phyloP scores from a whole-genome alignment of 202 grass and related monocot species.

The Setaria viridis region DNA sequence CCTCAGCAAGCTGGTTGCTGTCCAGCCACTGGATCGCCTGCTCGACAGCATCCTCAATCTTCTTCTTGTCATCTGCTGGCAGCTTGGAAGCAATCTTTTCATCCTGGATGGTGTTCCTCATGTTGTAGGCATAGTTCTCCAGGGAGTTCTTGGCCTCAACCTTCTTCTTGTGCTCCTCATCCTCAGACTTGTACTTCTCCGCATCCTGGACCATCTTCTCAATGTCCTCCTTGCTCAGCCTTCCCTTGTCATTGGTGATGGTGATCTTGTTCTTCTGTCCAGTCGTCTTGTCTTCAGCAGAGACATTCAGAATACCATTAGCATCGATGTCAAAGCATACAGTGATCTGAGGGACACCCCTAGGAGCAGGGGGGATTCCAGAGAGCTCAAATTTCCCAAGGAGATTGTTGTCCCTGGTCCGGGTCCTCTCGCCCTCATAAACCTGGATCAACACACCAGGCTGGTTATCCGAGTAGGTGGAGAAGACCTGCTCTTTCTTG shows the following conservation, averaged over 20 bases:
- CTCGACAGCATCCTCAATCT: constrained; percentile 60
- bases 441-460: constrained; percentile 76
- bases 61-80: constrained; percentile 50
- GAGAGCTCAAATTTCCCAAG: constrained; percentile 82
- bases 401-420: constrained; percentile 75
- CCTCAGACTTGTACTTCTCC: constrained; percentile 80
- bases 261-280: constrained; percentile 83
- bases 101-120: constrained; percentile 70
- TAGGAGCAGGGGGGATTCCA: constrained; percentile 59
- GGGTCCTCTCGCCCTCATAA: constrained; percentile 75
- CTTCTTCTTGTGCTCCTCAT: constrained; percentile 81
- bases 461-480: constrained; percentile 74
- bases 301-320: constrained; percentile 73
- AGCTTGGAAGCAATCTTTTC: constrained; percentile 63
- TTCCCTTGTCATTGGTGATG: constrained; percentile 75
- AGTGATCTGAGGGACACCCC: constrained; percentile 72
- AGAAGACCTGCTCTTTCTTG: constrained; percentile 78
- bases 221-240: constrained; percentile 81
- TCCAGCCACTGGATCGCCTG: constrained; percentile 70
- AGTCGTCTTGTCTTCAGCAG: constrained; percentile 78
- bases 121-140: constrained; percentile 77
- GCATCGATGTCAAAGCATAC: constrained; percentile 79
- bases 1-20: constrained; percentile 64
- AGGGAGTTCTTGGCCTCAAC: constrained; percentile 64
- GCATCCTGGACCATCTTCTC: constrained; percentile 80